A percentile compares a stretch with the other conserved stretches of the same genome.
Conservation (phyloP, 2,329 filamentous ascomycete species). For the Phyllachora maydis region DNA sequence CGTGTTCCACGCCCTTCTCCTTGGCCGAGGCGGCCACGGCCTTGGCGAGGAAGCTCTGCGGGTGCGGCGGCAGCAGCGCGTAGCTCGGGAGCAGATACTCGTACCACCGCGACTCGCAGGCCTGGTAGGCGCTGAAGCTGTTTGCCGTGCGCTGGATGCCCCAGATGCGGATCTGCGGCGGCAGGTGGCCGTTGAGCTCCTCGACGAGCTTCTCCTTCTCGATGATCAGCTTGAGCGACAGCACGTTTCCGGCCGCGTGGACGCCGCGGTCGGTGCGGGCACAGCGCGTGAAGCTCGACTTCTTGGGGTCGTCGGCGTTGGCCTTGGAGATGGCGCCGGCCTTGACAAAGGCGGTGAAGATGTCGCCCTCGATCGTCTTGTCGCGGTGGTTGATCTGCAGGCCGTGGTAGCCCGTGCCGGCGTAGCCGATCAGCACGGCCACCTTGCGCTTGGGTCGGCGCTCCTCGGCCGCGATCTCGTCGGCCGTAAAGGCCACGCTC, state of each 20-base stretch:
- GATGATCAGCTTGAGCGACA: constrained; percentile 87
- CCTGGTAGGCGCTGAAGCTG: constrained; percentile 83
- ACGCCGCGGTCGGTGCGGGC: constrained; percentile 95
- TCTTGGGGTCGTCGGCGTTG: constrained; percentile 91
- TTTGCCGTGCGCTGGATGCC: constrained; percentile 79
- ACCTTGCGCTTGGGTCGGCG: constrained; percentile 90
- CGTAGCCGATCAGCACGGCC: constrained; percentile 86
- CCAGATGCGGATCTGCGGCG: constrained; percentile 85
- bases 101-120: constrained; percentile 90
- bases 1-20: constrained; percentile 50
- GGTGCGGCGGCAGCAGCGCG: constrained; percentile 80
- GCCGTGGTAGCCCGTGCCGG: constrained; percentile 88
- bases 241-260: constrained; percentile 86
- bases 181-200: constrained; percentile 75
- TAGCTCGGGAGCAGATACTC: constrained; percentile 93
- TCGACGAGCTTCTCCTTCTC: constrained; percentile 75
- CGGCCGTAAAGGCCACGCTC: constrained; percentile 38
- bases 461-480: constrained; percentile 75
- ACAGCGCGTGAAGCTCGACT: constrained; percentile 83
- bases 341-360: constrained; percentile 79
- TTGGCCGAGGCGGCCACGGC: constrained; percentile 63
- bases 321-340: constrained; percentile 91
- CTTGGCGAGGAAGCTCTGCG: constrained; percentile 65
- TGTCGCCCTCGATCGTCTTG: constrained; percentile 88
- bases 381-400: constrained; percentile 76